phyloP scores from a whole-genome alignment of 2,329 filamentous ascomycete species.

The Cladosporium oxysporum region DNA sequence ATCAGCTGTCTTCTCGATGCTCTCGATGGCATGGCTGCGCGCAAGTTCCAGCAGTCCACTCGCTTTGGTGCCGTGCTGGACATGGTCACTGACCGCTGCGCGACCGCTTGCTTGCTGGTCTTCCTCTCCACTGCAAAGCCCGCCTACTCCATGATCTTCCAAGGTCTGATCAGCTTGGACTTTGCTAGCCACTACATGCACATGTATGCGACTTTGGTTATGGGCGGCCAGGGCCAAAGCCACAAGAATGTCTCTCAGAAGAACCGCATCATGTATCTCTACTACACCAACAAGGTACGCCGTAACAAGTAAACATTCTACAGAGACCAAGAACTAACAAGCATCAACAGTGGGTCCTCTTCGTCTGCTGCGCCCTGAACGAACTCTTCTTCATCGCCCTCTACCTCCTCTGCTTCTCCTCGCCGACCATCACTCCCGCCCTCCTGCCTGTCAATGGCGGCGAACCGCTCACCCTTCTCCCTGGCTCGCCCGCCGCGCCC shows the following conservation, averaged over 20 bases:
- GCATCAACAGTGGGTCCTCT: conserved; percentile 79
- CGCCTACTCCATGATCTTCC: conserved; percentile 90
- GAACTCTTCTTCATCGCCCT: conserved; percentile 98
- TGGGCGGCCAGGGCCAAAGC: conserved; percentile 75
- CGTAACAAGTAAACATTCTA: conserved; percentile 64
- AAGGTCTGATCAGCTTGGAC: conserved; percentile 87
- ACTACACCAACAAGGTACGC: conserved; percentile 94
- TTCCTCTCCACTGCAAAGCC: conserved; percentile 95
- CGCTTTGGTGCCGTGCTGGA: conserved; percentile 95
- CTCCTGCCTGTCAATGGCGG: conserved; percentile 61
- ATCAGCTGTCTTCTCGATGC: conserved; percentile 94
- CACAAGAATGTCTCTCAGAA: conserved; percentile 94
- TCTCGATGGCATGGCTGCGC: conserved; percentile 90
- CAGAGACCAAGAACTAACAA: conserved; percentile 9
- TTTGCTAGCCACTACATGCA: conserved; percentile 98
- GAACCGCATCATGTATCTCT: conserved; percentile 88
- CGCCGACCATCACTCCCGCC: conserved; percentile 81
- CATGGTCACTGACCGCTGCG: conserved; percentile 99
- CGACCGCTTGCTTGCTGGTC: conserved; percentile 89
- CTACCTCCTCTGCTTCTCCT: conserved; percentile 96
- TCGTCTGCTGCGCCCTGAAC: conserved; percentile 86
- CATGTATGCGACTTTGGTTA: conserved; percentile 93
- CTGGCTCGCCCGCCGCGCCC: conserved; percentile 69
- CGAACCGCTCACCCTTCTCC: conserved; percentile 53
- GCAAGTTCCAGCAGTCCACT: conserved; percentile 84